These are phyloP conservation scores for Fusarium camptoceras DNA, from an alignment of 2,329 filamentous ascomycete genomes.

Conservation along the genomic window DNA sequence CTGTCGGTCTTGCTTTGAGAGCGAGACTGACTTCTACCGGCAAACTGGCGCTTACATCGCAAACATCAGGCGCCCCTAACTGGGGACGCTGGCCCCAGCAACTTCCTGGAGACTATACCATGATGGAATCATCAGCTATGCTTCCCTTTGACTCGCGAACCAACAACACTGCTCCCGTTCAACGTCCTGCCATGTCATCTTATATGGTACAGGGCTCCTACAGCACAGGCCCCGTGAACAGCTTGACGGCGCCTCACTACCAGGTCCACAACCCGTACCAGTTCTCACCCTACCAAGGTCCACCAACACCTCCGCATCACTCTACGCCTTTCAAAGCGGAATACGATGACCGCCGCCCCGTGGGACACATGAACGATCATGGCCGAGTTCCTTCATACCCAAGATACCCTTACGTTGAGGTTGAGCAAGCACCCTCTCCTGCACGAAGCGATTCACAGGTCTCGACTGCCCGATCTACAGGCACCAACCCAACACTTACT, in stretches of 20 bases:
- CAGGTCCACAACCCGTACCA: conserved; percentile 57
- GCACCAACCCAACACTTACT: conserved; percentile 47
- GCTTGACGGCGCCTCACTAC: conserved; percentile 58
- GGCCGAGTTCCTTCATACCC: conserved; percentile 42
- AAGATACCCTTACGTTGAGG: conserved; percentile 49
- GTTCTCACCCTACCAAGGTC: conserved; percentile 58
- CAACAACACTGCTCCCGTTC: conserved; percentile 53
- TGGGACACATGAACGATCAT: conserved; percentile 41
- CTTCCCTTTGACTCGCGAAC: conserved; percentile 63
- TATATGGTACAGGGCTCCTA: conserved; percentile 62
- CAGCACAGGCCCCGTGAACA: conserved; percentile 57
- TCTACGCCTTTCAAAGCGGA: conserved; percentile 51
- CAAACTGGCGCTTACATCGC: conserved; percentile 62
- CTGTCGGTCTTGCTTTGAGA: conserved; percentile 42
- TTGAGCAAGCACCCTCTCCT: conserved; percentile 51
- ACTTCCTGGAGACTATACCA: conserved; percentile 59
- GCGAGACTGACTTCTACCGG: conserved; percentile 41
- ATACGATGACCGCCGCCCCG: conserved; percentile 49
- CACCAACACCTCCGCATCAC: conserved; percentile 50
- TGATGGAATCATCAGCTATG: conserved; percentile 61
- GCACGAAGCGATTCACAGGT: conserved; percentile 50
- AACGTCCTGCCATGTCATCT: conserved; percentile 58
- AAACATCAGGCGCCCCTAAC: conserved; percentile 57
- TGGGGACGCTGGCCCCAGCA: conserved; percentile 69
- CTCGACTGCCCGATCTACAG: conserved; percentile 42